Evolutionary conservation across 306 rosid species (phyloP).

Genomic region (Quercus parvula): DNA sequence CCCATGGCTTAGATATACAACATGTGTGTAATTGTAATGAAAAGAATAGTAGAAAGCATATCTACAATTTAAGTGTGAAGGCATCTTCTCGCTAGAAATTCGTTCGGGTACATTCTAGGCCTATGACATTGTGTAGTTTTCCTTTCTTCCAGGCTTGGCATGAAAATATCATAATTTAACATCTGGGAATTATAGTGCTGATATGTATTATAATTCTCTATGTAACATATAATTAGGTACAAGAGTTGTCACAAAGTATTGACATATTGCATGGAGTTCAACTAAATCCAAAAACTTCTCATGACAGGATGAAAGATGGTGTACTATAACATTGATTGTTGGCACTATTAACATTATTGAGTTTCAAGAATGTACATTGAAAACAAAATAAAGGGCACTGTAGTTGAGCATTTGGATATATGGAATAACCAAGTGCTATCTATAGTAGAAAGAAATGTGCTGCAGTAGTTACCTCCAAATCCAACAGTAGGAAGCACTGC

Average conservation of each 20-base stretch:
- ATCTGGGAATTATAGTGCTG: not conserved
- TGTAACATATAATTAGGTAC: not conserved
- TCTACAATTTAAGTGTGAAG: not conserved
- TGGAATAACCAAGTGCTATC: not conserved
- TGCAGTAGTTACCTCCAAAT: constrained; percentile 47
- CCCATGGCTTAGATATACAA: not conserved
- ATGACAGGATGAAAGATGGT: too few species aligned
- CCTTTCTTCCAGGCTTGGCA: not conserved
- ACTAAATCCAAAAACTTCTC: too few species aligned
- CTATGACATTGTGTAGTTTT: not conserved
- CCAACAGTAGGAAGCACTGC: constrained; percentile 46
- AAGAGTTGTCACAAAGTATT: not conserved
- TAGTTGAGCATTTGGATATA: not conserved
- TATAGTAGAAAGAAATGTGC: not conserved
- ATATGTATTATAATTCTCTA: not conserved
- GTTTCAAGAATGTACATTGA: not conserved
- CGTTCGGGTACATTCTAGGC: not conserved
- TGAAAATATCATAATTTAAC: not conserved
- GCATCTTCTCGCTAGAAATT: not conserved
- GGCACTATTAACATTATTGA: not conserved
- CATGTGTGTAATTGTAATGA: not conserved
- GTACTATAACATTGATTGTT: not conserved
- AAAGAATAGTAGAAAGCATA: not conserved
- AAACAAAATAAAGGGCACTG: too few species aligned
- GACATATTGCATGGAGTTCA: too few species aligned